Base-by-base conservation (phyloP, 1,284 basidiomycete species). In the Cryptococcus sp. region DNA sequence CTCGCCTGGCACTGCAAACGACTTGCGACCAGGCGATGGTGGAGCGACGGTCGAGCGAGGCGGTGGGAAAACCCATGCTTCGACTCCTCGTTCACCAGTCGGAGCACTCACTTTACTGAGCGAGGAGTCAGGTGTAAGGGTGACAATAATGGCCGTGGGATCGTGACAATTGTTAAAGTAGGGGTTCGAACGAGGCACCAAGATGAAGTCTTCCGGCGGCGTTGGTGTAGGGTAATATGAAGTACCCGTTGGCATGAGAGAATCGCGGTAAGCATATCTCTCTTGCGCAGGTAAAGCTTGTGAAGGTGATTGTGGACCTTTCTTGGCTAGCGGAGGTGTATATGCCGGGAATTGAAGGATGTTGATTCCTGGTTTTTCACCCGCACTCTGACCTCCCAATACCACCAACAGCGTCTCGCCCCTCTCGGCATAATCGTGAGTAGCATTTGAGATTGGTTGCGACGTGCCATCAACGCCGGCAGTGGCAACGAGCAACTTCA, bases 181-280 rank as follows among this genome's bases (percentile, higher is more conserved):
- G 1, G 90, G 89, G 54, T 72, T 87, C 24, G 78, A 76, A 45
- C 81, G 79, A 0, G 91, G 87, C 16, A 91, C 69, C 19, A 92
- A 78, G 11, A 88, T 69, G 66, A 88, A 91, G 65, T 94, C 91
- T 63, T 92, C 85, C 4, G 85, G 80, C 0, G 82, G 72, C 1
- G 83, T 82, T 5, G 74, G 66, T 0, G 84, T 83, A 7, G 79
- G 75, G 61, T 89, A 91, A 49, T 82, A 80, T 52, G 82, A 82
- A 2, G 80, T 77, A 37, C 83, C 80, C 2, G 76, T 77, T 1
- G 84, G 81, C 2, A 77, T 68, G 7, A 90, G 73, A 7, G 84
- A 85, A 46, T 81, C 77, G 41, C 81, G 78, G 77, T 86, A 86
- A 0, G 84, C 84, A n/a, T 80, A 74, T 42, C 85, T 79, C 18